Evolutionary conservation across 768 basidiomycete species (phyloP).

Genomic region (Psilocybe tampanensis): DNA sequence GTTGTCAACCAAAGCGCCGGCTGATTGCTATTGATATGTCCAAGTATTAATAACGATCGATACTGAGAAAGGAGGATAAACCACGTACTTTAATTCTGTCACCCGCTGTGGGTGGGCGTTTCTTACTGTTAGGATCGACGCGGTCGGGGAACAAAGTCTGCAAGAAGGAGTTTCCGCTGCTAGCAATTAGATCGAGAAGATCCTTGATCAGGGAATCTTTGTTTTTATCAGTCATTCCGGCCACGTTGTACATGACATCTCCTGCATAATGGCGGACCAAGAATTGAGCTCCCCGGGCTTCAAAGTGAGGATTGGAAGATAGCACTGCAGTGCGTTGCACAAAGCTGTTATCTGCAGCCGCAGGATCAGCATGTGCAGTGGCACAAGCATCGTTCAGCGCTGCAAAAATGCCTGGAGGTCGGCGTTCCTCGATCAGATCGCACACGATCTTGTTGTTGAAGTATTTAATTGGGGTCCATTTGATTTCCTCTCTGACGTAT

Average conservation of each 20-base stretch:
- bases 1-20: slow-evolving; percentile 94
- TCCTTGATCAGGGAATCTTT: slow-evolving; percentile 97
- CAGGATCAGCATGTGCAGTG: slow-evolving; percentile 95
- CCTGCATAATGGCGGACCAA: slow-evolving; percentile 97
- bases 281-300: slow-evolving; percentile 92
- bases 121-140: slow-evolving; percentile 96
- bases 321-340: slow-evolving; percentile 85
- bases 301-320: slow-evolving; percentile 89
- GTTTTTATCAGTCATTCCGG: slow-evolving; percentile 99
- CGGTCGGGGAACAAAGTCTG: slow-evolving; percentile 91
- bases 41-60: not conserved
- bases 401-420: slow-evolving; percentile 96
- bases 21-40: slow-evolving; percentile 65
- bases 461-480: slow-evolving; percentile 99
- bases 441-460: slow-evolving; percentile 99
- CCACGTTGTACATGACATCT: slow-evolving; percentile 96
- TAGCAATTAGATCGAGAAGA: slow-evolving; percentile 83
- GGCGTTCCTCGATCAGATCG: slow-evolving; percentile 94
- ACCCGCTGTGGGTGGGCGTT: slow-evolving; percentile 95
- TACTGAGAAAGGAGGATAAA: not conserved
- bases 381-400: slow-evolving; percentile 99
- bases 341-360: slow-evolving; percentile 96
- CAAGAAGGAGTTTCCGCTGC: slow-evolving; percentile 82
- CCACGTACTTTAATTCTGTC: slow-evolving; percentile 89
- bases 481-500: slow-evolving; percentile 97